phyloP scores from a whole-genome alignment of 1,139 yeast genomes.

The Yamadazyma friedrichii region DNA sequence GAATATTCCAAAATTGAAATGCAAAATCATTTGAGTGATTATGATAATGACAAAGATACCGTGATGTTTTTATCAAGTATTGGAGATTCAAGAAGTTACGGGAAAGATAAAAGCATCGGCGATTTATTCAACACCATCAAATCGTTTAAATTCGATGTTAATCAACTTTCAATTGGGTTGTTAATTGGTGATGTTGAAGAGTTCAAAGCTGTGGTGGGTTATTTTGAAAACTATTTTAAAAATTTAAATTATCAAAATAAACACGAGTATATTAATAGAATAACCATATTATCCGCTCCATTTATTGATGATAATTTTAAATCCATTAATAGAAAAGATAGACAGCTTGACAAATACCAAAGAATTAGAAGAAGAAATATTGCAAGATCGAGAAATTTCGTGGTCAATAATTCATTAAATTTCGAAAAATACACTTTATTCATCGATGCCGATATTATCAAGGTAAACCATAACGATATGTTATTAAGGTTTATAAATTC shows the following conservation, averaged over 20 bases:
- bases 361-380: conserved; percentile 31
- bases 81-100: conserved; percentile 28
- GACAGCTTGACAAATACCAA: conserved; percentile 33
- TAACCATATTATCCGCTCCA: conserved; percentile 33
- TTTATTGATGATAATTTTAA: conserved; percentile 26
- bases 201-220: conserved; percentile 19
- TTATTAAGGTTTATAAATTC: conserved; percentile 31
- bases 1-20: conserved; percentile 12
- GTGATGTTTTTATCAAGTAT: conserved; percentile 24
- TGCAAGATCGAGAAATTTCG: conserved; percentile 36
- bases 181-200: conserved; percentile 27
- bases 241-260: conserved; percentile 2
- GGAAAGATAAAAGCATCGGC: conserved; percentile 21
- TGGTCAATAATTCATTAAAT: conserved; percentile 25
- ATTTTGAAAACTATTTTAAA: conserved; percentile 16
- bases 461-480: conserved; percentile 27
- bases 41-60: conserved; percentile 15
- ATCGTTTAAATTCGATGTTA: conserved; percentile 15
- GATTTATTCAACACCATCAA: conserved; percentile 25
- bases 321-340: conserved; percentile 20
- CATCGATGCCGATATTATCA: conserved; percentile 43
- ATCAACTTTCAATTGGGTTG: conserved; percentile 29
- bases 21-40: conserved; percentile 11
- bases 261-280: conserved; percentile 15
- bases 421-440: conserved; percentile 40